Base-by-base conservation (phyloP, 495 filamentous ascomycete species). In the Mytilinidion resinicola region DNA sequence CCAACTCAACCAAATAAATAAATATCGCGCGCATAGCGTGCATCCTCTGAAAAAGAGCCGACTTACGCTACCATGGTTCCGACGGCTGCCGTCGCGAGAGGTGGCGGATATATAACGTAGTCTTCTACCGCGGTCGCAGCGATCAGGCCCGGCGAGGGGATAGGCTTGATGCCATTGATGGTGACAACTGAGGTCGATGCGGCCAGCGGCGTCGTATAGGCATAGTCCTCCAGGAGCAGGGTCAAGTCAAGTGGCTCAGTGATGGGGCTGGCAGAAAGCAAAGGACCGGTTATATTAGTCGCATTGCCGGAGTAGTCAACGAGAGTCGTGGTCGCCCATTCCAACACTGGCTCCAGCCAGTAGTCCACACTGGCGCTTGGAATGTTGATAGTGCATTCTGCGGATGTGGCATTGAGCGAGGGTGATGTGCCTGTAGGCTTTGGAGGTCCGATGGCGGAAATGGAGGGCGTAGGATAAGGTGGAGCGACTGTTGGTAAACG, bases 241-340 rank as follows among this genome's bases (percentile, higher is more conserved):
- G 61, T 59, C 1, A 73, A 46, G 39, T 73, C 59, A 55, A 73
- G 70, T 8, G 69, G 51, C 1, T 54, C 43, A 6, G 64, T 57
- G 25, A 59, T 56, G 11, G 35, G 56, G 9, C 54, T 46, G 15
- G 36, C 10, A 12, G 53, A 35, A 17, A 67, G 43, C 41, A 51
- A 39, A 10, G 6, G 14, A 20, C 14, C 41, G 30, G 53, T 38
- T 15, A 41, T 61, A 17, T 9, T 51, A 38, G 43, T 61, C 10
- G 6, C 37, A n/a, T 44, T 51, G 21, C n/a, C n/a, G 5, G 5
- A 41, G 42, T 33, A n/a, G n/a, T n/a, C 51, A 3, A 48, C 49
- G 12, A 62, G 20, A 19, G 54, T 57, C 1, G 33, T 52, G 0
- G 59, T 14, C 20, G 47, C 7, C 12, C 43, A 56, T 30, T 53